Evolutionary conservation across 2,329 filamentous ascomycete genomes (phyloP).

Genomic region (Fusarium burgessii): DNA sequence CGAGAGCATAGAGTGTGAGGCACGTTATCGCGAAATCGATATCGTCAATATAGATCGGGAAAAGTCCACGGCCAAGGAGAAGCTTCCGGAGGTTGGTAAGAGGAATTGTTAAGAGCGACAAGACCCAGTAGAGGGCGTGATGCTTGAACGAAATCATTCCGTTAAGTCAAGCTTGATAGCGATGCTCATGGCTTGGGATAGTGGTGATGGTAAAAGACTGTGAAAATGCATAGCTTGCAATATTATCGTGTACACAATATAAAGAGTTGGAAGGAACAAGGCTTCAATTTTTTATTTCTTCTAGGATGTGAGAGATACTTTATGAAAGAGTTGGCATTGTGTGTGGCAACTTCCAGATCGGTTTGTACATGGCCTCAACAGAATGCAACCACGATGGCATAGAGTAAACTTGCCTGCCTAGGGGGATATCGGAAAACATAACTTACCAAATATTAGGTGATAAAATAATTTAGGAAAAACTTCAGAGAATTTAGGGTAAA

Average conservation of each 20-base stretch:
- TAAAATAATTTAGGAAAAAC: too few species aligned
- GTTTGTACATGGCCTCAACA: neutral
- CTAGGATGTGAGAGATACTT: neutral
- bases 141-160: conserved; percentile 35
- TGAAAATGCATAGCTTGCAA: neutral
- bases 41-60: neutral
- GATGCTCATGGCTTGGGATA: neutral
- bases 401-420: neutral
- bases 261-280: neutral
- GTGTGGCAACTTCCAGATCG: conserved; percentile 11
- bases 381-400: neutral
- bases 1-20: conserved; percentile 18
- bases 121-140: conserved; percentile 34
- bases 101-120: conserved; percentile 29
- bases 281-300: neutral
- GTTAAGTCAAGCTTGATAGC: neutral
- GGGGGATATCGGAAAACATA: too few species aligned
- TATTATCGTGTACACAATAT: neutral
- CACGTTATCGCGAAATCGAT: neutral
- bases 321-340: neutral
- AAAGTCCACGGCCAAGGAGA: neutral
- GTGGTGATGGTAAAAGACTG: neutral
- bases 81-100: conserved; percentile 1
- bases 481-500: too few species aligned
- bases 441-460: too few species aligned